These are phyloP conservation scores for Thelonectria rubi DNA, from an alignment of 2,329 filamentous ascomycete genomes.

Conservation along the genomic window DNA sequence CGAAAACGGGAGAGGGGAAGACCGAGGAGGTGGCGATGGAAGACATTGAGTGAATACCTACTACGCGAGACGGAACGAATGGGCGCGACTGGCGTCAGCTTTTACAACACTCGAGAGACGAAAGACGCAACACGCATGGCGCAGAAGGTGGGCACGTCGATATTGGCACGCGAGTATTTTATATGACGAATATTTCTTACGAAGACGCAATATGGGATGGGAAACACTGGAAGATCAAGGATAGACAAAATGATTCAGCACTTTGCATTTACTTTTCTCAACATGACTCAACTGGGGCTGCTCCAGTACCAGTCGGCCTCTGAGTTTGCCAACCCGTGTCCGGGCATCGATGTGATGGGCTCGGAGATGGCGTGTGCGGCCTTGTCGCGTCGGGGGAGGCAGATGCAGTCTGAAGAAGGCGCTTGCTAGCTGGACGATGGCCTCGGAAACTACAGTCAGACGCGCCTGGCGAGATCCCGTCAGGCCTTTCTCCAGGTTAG, in stretches of 20 bases:
- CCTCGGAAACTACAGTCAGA: no score
- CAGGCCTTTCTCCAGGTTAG: no score
- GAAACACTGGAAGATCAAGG: conserved; percentile 16
- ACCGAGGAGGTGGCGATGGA: conserved; percentile 42
- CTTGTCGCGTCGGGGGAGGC: no score
- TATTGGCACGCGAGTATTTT: neutral
- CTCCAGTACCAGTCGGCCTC: no score
- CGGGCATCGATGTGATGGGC: no score
- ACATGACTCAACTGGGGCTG: neutral
- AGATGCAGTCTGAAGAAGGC: no score
- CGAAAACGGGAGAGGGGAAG: conserved; percentile 22
- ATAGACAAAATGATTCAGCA: conserved; percentile 17
- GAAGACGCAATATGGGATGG: conserved; percentile 11
- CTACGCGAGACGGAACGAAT: no score
- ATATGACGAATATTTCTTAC: conserved; percentile 15
- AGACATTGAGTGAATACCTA: conserved; percentile 35
- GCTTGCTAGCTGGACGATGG: no score
- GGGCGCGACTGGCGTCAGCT: neutral
- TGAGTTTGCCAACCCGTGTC: no score
- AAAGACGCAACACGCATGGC: neutral
- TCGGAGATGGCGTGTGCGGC: no score
- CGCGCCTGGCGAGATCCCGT: no score
- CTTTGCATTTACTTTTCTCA: neutral
- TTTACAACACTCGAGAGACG: neutral
- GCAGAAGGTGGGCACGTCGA: neutral